phyloP scores from a whole-genome alignment of 208 protist species.

The Naegleria gruberi region DNA sequence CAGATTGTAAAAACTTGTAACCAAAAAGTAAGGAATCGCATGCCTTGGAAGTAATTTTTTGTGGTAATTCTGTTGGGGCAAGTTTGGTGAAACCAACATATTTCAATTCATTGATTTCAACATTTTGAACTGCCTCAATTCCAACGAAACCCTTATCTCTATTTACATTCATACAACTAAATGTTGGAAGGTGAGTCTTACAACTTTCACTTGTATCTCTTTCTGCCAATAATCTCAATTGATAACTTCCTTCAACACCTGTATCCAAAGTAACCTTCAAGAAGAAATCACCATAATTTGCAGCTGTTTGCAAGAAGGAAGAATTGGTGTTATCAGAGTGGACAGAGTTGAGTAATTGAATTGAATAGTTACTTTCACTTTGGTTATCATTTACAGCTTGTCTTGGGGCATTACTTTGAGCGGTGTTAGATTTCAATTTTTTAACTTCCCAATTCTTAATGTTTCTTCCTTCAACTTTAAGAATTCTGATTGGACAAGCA shows the following conservation, averaged over 20 bases:
- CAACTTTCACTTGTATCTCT: not conserved
- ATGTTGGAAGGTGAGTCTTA: not conserved
- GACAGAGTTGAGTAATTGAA: not conserved
- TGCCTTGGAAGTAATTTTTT: not conserved
- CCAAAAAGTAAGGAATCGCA: not conserved
- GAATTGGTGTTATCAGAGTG: not conserved
- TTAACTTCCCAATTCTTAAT: conserved; percentile 10
- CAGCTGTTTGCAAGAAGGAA: not conserved
- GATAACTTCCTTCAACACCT: not conserved
- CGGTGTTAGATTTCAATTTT: not conserved
- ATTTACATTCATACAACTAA: conserved; percentile 1
- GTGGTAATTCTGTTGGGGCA: not conserved
- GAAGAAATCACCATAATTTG: not conserved
- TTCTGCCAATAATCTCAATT: not conserved
- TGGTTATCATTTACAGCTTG: not conserved
- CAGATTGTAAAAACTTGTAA: not conserved
- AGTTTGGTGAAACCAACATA: not conserved
- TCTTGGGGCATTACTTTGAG: not conserved
- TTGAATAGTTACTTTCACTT: not conserved
- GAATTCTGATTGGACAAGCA: not conserved
- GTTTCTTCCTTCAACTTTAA: not conserved
- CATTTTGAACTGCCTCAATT: not conserved
- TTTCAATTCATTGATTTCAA: not conserved
- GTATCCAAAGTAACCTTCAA: not conserved
- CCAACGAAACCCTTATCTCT: conserved; percentile 5